A percentile compares a stretch with the other conserved stretches of the same genome.
phyloP scores from a whole-genome alignment of 2,329 filamentous ascomycete genomes.

The Chaetoscypha palmicola region DNA sequence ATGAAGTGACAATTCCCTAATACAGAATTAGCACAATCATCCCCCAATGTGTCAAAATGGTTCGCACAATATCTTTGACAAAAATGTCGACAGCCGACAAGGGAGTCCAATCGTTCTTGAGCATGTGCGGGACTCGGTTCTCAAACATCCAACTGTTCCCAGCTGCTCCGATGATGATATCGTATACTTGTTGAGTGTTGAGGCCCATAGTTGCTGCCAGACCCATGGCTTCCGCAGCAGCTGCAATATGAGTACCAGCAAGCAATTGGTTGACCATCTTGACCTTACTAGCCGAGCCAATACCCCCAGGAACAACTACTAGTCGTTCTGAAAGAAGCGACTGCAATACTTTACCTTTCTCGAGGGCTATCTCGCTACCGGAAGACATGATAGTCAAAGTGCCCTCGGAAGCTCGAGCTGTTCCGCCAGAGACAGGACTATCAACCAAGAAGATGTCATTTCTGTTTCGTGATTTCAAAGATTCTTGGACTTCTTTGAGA shows the following conservation, averaged over 20 bases:
- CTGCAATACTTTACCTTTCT: constrained; percentile 50
- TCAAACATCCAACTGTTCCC: constrained; percentile 45
- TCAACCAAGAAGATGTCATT: constrained; percentile 61
- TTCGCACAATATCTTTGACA: constrained; percentile 31
- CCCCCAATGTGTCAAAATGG: not conserved
- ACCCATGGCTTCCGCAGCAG: constrained; percentile 51
- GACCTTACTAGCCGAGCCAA: constrained; percentile 53
- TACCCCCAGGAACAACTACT: constrained; percentile 50
- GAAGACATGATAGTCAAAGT: constrained; percentile 71
- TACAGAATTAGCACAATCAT: not conserved
- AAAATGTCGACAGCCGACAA: constrained; percentile 33
- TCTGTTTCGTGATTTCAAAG: constrained; percentile 45
- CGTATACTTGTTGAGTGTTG: constrained; percentile 35
- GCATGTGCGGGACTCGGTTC: constrained; percentile 46
- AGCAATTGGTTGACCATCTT: constrained; percentile 58
- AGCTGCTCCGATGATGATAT: constrained; percentile 27
- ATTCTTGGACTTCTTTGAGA: constrained; percentile 49
- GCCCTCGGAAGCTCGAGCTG: constrained; percentile 58
- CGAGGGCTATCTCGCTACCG: constrained; percentile 48
- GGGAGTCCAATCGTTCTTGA: constrained; percentile 42
- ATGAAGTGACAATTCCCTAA: constrained; percentile 12
- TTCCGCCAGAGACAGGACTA: constrained; percentile 64
- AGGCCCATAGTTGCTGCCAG: constrained; percentile 49
- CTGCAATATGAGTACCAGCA: constrained; percentile 54
- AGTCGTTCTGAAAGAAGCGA: constrained; percentile 57